Evolutionary conservation across 352 stramenopile species (phyloP), one percentile per base, ranked within the genome.

Genomic region (Phytophthora syringae): DNA sequence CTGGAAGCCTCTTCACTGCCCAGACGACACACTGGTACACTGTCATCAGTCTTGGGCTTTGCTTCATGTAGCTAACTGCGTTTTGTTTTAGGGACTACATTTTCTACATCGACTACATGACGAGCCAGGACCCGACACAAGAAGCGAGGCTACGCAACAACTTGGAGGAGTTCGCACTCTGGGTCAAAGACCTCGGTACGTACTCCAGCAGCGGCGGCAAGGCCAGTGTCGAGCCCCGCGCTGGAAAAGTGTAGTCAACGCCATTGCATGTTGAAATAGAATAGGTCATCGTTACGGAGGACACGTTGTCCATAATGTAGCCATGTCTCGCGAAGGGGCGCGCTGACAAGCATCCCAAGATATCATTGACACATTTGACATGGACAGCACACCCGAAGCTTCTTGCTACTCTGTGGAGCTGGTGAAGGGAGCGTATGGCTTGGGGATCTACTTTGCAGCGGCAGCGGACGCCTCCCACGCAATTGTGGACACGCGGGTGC

Each of bases 51-150:
- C n/a, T 67, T 3, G 15, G 37, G n/a, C 39, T n/a, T 11, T 16
- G 2, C 2, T 40, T 45, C 21, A 21, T 21, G 12, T 11, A 32
- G 20, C 34, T 54, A 20, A 48, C 15, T 40, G 24, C 6, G 12
- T 32, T 37, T 36, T 51, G n/a, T 43, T 59, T 21, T 49, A 88
- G 79, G 81, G 80, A 92, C 50, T 92, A 92, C 61, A 90, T 92
- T 60, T 92, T 92, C 62, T 92, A 89, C 48, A 79, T 92, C 22
- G 83, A 92, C 64, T 90, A 85, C 61, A 79, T 89, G 20, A 78
- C 82, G 10, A 89, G 76, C 62, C 79, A 69, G 11, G 75, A 72
- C 22, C 16, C 64, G 21, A 61, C 45, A 10, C 75, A 88, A 36
- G 84, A 92, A 18, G 66, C 79, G 34, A 75, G 78, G 16, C 58